A percentile compares a stretch with the other conserved stretches of the same genome.
These are phyloP conservation scores for Lathyrus oleraceus DNA, from an alignment of 306 rosid species.

Conservation along the genomic window DNA sequence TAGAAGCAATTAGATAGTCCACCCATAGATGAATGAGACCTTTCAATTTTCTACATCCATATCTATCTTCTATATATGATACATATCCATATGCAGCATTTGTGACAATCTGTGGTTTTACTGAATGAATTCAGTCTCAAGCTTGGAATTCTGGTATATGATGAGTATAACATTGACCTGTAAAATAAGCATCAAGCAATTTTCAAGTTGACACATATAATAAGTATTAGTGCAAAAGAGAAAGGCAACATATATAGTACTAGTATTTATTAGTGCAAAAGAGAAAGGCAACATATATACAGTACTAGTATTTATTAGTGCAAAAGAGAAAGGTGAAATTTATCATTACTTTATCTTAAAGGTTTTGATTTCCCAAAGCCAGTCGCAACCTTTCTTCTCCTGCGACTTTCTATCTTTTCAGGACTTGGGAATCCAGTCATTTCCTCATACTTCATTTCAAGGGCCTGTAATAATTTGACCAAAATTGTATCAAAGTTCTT, in stretches of 20 bases:
- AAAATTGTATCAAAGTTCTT: not conserved
- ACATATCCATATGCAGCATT: slow-evolving; percentile 23
- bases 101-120: slow-evolving; percentile 8
- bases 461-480: slow-evolving; percentile 52
- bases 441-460: slow-evolving; percentile 75
- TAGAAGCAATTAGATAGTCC: not conserved
- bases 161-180: slow-evolving; percentile 24
- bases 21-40: not conserved
- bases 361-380: slow-evolving; percentile 75
- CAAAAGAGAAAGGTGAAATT: slow-evolving; percentile 13
- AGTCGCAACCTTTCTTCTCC: slow-evolving; percentile 51
- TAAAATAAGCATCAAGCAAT: slow-evolving; percentile 15
- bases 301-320: too few species aligned
- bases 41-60: not conserved
- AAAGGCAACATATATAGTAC: not conserved
- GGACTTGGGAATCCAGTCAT: slow-evolving; percentile 71
- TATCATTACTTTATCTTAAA: slow-evolving; percentile 35
- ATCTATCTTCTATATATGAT: not conserved
- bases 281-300: too few species aligned
- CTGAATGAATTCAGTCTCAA: slow-evolving; percentile 5
- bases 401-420: slow-evolving; percentile 65
- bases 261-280: not conserved
- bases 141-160: not conserved
- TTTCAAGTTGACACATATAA: not conserved
- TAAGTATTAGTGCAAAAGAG: not conserved